phyloP scores from a whole-genome alignment of 2,329 filamentous ascomycete species.

The Fusarium transvaalense region DNA sequence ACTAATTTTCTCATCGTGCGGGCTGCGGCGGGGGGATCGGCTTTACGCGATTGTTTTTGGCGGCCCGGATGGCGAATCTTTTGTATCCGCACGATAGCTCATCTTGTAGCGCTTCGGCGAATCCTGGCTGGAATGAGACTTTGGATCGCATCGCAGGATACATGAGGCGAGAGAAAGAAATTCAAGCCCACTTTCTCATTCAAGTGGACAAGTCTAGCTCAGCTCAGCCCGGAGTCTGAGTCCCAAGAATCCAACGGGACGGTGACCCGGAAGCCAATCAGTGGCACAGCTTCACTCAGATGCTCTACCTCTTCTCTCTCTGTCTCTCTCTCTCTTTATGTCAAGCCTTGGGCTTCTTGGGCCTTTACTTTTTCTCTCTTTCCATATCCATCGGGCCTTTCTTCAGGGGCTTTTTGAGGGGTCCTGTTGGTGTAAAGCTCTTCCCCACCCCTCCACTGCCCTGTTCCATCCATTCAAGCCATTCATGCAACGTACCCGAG shows the following conservation, averaged over 20 bases:
- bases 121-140: constrained; percentile 37
- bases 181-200: neutral
- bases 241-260: constrained; percentile 35
- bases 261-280: constrained; percentile 36
- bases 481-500: constrained; percentile 30
- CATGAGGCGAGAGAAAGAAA: constrained; percentile 24
- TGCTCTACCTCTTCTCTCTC: neutral
- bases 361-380: neutral
- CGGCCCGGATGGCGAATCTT: constrained; percentile 23
- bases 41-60: constrained; percentile 22
- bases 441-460: constrained; percentile 19
- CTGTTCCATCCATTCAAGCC: constrained; percentile 3
- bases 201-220: constrained; percentile 19
- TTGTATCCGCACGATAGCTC: constrained; percentile 24
- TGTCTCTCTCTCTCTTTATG: neutral
- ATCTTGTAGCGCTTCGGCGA: constrained; percentile 33
- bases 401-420: constrained; percentile 32
- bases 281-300: constrained; percentile 9
- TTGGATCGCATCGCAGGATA: constrained; percentile 28
- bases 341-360: neutral
- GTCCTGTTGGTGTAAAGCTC: constrained; percentile 29
- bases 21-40: constrained; percentile 33
- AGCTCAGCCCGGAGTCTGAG: constrained; percentile 11
- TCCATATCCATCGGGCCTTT: neutral
- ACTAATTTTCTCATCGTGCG: constrained; percentile 33